Conservation (phyloP, 208 protist species). For the Novymonas esmeraldas region DNA sequence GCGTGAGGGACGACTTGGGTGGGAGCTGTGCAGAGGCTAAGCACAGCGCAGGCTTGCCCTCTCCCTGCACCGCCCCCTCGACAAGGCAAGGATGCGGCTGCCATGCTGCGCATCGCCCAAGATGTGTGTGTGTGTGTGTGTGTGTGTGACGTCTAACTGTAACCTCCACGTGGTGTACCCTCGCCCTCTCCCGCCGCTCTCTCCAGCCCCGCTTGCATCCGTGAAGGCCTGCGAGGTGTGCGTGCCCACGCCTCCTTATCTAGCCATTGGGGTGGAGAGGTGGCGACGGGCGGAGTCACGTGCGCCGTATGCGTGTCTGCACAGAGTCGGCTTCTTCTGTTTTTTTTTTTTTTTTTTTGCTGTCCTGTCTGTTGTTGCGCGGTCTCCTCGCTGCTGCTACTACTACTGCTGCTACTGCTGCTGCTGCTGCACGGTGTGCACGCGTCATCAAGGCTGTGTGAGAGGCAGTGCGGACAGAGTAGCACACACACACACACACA, state of each 20-base stretch:
- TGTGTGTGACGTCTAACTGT: no score
- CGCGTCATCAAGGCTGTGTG: not conserved
- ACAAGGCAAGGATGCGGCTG: no score
- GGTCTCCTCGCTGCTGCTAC: not conserved
- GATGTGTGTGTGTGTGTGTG: not conserved
- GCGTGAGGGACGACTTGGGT: not conserved
- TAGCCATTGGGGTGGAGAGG: not conserved
- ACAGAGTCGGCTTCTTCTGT: not conserved
- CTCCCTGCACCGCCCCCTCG: no score
- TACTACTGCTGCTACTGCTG: not conserved
- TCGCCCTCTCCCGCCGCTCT: no score
- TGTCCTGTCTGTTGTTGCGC: not conserved
- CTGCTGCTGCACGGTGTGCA: not conserved
- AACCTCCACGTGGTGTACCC: no score
- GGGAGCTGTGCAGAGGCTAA: not conserved
- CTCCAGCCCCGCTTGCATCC: no score
- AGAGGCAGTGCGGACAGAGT: no score
- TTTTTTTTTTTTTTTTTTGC: constrained; percentile 5
- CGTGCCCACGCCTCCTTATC: no score
- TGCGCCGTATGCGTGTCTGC: not conserved
- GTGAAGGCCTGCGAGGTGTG: no score
- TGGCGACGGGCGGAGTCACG: not conserved
- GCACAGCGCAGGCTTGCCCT: no score
- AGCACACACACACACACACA: no score
- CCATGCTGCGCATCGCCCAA: no score